Base-by-base conservation (phyloP, 768 basidiomycete species). In the Galerina marginata region DNA sequence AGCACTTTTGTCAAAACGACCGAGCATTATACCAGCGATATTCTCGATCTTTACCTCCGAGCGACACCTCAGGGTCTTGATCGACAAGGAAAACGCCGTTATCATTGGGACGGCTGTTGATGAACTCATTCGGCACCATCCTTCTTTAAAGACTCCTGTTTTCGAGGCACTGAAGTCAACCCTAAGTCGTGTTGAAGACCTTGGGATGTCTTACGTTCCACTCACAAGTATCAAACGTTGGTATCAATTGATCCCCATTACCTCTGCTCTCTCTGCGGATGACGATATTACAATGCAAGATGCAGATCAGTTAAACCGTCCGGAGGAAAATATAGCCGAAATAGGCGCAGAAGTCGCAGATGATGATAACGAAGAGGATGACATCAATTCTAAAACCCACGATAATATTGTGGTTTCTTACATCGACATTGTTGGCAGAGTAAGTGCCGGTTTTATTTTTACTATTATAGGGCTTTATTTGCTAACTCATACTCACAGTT, bases 91-190 rank as follows among this genome's bases (percentile, higher is more conserved):
- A 72, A 95, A 95, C 66, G 90, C 93, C 3, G 88, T 91, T 20
- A 77, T 93, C 54, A 87, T 98, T 56, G 97, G 97, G 4, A 90
- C 90, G 4, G 86, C 92, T 23, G 85, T 99, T 23, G 97, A 99
- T 67, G 97, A 99, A 70, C 88, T 99, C 59, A 89, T 96, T 60
- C 87, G 97, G 5, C 97, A 99, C 69, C 97, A 99, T 73, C 97
- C 97, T 3, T 81, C 84, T 1, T 80, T 99, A 48, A 96, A 94
- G 72, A 72, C 83, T 2, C 74, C 89, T 23, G 88, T 98, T 14
- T 92, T 96, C 63, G 86, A 91, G 12, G 85, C 92, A 1, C 75
- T 96, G 61, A 88, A 87, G 59, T 77, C 83, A 1, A 87, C 90
- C 6, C 76, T 98, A 64, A 76, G 81, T 60, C 86, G 83, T 72